Evolutionary conservation across 352 stramenopile species (phyloP).

Genomic region (Pythium guiyangense): DNA sequence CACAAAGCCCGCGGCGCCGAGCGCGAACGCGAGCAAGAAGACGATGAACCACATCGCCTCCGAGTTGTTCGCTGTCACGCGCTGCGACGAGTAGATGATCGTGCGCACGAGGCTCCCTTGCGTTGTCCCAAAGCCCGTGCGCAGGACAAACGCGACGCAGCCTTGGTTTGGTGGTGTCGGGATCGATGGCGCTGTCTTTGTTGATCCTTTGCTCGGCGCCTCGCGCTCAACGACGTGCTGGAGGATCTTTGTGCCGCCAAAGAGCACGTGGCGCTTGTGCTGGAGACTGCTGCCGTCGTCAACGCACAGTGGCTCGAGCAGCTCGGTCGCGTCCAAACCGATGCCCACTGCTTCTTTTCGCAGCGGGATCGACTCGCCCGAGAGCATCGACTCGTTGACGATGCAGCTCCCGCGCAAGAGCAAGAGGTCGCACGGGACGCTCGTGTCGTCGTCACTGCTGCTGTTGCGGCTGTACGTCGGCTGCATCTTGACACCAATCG

Average conservation of each 20-base stretch:
- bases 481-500: constrained; percentile 45
- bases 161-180: constrained; percentile 69
- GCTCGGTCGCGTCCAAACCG: constrained; percentile 11
- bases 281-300: constrained; percentile 26
- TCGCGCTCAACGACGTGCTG: constrained; percentile 21
- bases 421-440: constrained; percentile 89
- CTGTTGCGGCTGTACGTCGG: constrained; percentile 2
- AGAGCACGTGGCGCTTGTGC: constrained; percentile 71
- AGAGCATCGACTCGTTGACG: constrained; percentile 96
- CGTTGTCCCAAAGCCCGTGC: constrained; percentile 91
- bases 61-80: constrained; percentile 82
- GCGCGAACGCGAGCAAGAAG: constrained; percentile 89
- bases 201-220: background rate
- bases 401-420: constrained; percentile 89
- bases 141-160: constrained; percentile 86
- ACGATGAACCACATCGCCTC: constrained; percentile 94
- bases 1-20: constrained; percentile 82
- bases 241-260: constrained; percentile 62
- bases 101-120: constrained; percentile 94
- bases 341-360: constrained; percentile 77
- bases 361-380: constrained; percentile 93
- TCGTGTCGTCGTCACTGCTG: constrained; percentile 3
- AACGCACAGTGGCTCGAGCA: constrained; percentile 15
- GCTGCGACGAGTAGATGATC: constrained; percentile 93
- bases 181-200: constrained; percentile 15